These are phyloP conservation scores for Mercurialis annua DNA, from an alignment of 345 rosid genomes.

Conservation along the genomic window DNA sequence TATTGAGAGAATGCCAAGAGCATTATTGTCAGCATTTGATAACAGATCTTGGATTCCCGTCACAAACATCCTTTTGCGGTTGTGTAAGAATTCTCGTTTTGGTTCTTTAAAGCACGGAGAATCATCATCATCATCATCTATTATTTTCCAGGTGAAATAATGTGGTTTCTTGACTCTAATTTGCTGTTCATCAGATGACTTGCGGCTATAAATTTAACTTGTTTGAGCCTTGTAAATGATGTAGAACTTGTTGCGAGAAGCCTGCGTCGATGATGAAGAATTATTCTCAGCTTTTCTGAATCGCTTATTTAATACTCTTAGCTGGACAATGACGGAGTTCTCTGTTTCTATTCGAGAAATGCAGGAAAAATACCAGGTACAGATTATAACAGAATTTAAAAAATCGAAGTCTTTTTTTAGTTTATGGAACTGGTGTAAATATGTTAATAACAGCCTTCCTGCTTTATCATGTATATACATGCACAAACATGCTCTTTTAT, in stretches of 20 bases:
- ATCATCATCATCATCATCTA: slow-evolving; percentile 65
- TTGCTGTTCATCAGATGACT: not conserved
- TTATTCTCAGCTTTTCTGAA: slow-evolving; percentile 85
- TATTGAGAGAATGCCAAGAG: slow-evolving; percentile 64
- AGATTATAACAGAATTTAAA: not conserved
- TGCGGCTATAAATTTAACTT: slow-evolving; percentile 11
- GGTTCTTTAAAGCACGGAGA: slow-evolving; percentile 80
- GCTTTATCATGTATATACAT: not conserved
- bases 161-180: slow-evolving; percentile 4
- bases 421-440: too few species aligned
- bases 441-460: not conserved
- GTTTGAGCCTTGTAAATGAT: slow-evolving; percentile 14
- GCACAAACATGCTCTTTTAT: too few species aligned
- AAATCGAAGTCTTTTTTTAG: not conserved
- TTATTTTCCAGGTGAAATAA: slow-evolving; percentile 70
- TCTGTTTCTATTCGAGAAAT: slow-evolving; percentile 90
- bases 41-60: slow-evolving; percentile 95
- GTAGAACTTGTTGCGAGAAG: slow-evolving; percentile 80
- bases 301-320: slow-evolving; percentile 87
- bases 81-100: slow-evolving; percentile 82
- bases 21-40: slow-evolving; percentile 83
- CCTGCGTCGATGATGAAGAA: slow-evolving; percentile 58
- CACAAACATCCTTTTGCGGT: slow-evolving; percentile 81
- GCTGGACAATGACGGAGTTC: slow-evolving; percentile 98
- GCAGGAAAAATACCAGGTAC: slow-evolving; percentile 93